Evolutionary conservation across 139 green algal species (phyloP), one percentile per base, ranked within the genome.

Genomic region (Raphidocelis subcapitata): DNA sequence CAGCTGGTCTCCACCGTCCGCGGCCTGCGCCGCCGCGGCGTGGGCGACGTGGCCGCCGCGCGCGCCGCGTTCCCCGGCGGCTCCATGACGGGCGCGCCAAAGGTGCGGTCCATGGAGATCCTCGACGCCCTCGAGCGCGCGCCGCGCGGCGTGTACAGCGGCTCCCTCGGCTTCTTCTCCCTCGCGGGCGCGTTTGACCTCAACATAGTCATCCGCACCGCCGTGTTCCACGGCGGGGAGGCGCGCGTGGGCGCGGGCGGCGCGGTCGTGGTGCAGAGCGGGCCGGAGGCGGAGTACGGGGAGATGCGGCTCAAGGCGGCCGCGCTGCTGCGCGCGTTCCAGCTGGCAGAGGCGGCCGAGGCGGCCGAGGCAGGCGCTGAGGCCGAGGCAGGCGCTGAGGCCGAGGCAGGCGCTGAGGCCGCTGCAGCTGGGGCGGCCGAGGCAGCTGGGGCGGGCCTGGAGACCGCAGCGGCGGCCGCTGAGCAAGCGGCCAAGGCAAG

Each of bases 161-260:
- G 96, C 20, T 79, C 74, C 59, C 71, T 99, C 20, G 96, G 96
- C 35, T 99, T 88, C 80, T 86, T 99, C 31, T 88, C 78, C 2
- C 54, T 96, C 26, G 95, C 94, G 79, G 86, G 87, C 73, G 89
- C 92, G 18, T 98, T 98, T 70, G 96, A 99, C 80, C 81, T 99
- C 14, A 99, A 99, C 87, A 96, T 99, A 56, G 93, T 99, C 26
- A 99, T 99, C 72, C 84, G 96, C 49, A 98, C 91, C 5, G 94
- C 91, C 0, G 84, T 98, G 10, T 67, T 97, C 5, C 31, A 77
- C 20, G 21, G n/a, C 26, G 67, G 32, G 32, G 16, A 37, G 0
- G 74, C 93, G 49, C 77, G 31, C 36, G 96, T 99, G 49, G 96
- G 96, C 5, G 94, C 95, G 2, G 96, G 96, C 1, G 96, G 96